Conservation (phyloP, 176 grass and related monocot species). For the Juncus inflexus region DNA sequence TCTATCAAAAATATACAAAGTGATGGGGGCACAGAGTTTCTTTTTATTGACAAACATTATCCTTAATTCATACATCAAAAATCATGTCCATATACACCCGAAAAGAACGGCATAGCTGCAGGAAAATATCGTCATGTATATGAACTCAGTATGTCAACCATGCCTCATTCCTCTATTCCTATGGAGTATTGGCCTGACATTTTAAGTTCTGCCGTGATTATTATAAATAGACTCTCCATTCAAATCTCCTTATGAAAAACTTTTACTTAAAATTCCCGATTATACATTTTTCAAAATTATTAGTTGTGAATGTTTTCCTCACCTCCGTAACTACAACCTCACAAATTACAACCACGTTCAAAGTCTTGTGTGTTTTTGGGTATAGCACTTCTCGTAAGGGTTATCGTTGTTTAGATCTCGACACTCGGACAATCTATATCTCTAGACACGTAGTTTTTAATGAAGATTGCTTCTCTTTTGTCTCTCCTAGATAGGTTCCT, state of each 20-base stretch:
- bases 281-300: not conserved
- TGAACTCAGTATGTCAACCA: not conserved
- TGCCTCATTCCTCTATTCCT: not conserved
- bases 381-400: too few relatives aligned
- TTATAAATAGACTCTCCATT: not conserved
- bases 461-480: too few relatives aligned
- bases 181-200: not conserved
- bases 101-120: not conserved
- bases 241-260: not conserved
- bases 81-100: not conserved
- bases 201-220: not conserved
- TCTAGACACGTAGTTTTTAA: too few relatives aligned
- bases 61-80: not conserved
- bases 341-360: too few relatives aligned
- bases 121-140: not conserved
- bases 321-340: not conserved
- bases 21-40: not conserved
- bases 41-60: not conserved
- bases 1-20: not conserved
- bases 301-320: not conserved
- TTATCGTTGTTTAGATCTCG: too few relatives aligned
- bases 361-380: slow-evolving; percentile 1
- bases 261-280: not conserved
- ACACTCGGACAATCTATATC: too few relatives aligned
- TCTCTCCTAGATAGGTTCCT: too few relatives aligned